phyloP scores from a whole-genome alignment of 2,329 filamentous ascomycete genomes.

The Microdochium nivale region DNA sequence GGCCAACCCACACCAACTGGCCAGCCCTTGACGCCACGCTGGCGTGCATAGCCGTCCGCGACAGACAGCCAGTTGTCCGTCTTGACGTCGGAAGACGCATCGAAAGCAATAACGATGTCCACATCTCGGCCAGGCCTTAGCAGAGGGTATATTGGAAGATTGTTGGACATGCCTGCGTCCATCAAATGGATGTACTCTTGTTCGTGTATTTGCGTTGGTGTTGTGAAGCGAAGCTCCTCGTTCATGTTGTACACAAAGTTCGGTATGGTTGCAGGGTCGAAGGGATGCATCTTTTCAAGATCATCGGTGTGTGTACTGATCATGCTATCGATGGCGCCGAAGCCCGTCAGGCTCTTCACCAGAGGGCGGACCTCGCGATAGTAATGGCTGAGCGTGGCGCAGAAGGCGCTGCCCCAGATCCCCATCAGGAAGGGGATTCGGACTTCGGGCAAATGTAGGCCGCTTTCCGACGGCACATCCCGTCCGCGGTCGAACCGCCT shows the following conservation, averaged over 20 bases:
- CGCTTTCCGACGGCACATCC: conserved; percentile 55
- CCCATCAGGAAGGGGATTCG: conserved; percentile 79
- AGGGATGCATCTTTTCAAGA: conserved; percentile 84
- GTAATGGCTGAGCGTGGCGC: conserved; percentile 90
- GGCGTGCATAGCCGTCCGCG: conserved; percentile 83
- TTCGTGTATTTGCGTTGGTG: conserved; percentile 68
- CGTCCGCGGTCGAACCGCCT: conserved; percentile 68
- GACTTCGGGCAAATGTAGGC: conserved; percentile 71
- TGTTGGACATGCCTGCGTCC: conserved; percentile 99
- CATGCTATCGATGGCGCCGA: conserved; percentile 69
- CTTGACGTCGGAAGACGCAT: conserved; percentile 86
- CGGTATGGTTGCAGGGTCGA: conserved; percentile 82
- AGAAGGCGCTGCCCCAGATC: conserved; percentile 95
- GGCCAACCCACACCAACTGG: conserved; percentile 94
- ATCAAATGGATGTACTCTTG: conserved; percentile 72
- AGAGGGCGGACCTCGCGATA: conserved; percentile 89
- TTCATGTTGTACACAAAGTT: conserved; percentile 84
- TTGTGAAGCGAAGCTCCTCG: conserved; percentile 62
- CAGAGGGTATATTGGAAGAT: conserved; percentile 89
- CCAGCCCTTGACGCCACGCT: conserved; percentile 90
- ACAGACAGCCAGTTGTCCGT: conserved; percentile 96
- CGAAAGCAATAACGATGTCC: conserved; percentile 86
- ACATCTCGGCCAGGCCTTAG: conserved; percentile 81
- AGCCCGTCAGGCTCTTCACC: conserved; percentile 64
- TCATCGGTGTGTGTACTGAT: conserved; percentile 78